A percentile compares a stretch with the other conserved stretches of the same genome.
phyloP scores from a whole-genome alignment of 1,284 basidiomycete species.

The Apiotrichum veenhuisii region DNA sequence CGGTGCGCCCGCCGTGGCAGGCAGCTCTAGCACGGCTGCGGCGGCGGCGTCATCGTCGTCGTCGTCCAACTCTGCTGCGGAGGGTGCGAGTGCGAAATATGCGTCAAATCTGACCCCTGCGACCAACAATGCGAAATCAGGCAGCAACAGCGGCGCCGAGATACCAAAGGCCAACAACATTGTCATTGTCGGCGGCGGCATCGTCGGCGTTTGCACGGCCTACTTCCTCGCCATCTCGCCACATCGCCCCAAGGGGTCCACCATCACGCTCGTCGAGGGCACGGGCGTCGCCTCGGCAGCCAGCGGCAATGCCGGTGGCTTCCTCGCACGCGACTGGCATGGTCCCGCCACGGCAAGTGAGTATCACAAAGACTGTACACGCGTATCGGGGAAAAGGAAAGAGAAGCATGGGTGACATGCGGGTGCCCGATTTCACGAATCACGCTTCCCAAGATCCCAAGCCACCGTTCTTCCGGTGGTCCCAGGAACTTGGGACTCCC shows the following conservation, averaged over 20 bases:
- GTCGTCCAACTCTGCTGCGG: background rate
- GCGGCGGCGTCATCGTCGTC: no score
- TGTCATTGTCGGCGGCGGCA: conserved; percentile 58
- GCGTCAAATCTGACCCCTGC: background rate
- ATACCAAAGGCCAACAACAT: conserved; percentile 26
- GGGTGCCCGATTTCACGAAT: background rate
- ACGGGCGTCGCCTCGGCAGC: conserved; percentile 62
- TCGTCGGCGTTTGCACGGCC: conserved; percentile 79
- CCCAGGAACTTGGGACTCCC: no score
- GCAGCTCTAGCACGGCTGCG: background rate
- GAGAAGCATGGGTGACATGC: background rate
- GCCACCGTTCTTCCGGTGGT: no score
- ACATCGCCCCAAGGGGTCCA: conserved; percentile 50
- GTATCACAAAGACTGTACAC: conserved; percentile 1
- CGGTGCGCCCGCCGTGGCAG: background rate
- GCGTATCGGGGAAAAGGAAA: background rate
- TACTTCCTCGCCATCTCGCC: conserved; percentile 41
- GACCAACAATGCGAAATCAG: background rate
- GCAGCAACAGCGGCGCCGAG: background rate
- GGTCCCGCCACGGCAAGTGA: conserved; percentile 50
- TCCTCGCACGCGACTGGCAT: conserved; percentile 80
- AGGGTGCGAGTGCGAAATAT: background rate
- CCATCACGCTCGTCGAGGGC: conserved; percentile 66
- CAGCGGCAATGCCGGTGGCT: conserved; percentile 84
- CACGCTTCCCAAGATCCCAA: no score